Percentiles rank a stretch among this genome's conserved stretches.
These are phyloP conservation scores for Arabidopsis suecica DNA, from an alignment of 345 rosid species.

Conservation along the genomic window DNA sequence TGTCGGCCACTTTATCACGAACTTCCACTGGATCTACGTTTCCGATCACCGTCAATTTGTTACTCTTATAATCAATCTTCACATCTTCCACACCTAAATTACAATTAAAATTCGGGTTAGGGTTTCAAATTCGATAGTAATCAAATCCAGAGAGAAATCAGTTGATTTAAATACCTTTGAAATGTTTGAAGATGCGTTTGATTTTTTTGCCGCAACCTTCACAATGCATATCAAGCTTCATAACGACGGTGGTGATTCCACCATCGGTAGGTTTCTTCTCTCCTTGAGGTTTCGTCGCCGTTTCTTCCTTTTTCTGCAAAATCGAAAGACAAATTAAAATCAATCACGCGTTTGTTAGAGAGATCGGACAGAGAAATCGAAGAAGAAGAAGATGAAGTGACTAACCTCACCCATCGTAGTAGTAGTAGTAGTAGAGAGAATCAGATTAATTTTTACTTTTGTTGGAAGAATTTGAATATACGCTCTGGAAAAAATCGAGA, in stretches of 20 bases:
- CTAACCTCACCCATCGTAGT: slow-evolving; percentile 62
- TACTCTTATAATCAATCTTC: slow-evolving; percentile 53
- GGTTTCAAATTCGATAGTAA: background rate
- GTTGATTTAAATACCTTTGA: slow-evolving; percentile 50
- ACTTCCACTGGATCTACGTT: slow-evolving; percentile 68
- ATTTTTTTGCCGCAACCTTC: slow-evolving; percentile 90
- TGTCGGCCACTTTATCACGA: slow-evolving; percentile 51
- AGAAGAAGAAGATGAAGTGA: slow-evolving; percentile 9
- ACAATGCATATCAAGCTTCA: slow-evolving; percentile 85
- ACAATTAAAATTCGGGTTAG: slow-evolving; percentile 5
- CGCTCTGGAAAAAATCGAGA: background rate
- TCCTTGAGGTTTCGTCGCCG: slow-evolving; percentile 47
- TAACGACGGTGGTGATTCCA: slow-evolving; percentile 51
- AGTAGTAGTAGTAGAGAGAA: background rate
- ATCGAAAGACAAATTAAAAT: background rate
- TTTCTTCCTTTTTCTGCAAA: slow-evolving; percentile 44
- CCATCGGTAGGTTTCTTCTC: slow-evolving; percentile 59
- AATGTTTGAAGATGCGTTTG: slow-evolving; percentile 49
- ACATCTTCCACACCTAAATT: slow-evolving; percentile 73
- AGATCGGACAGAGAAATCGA: background rate
- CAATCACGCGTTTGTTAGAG: background rate
- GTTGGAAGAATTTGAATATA: slow-evolving; percentile 34
- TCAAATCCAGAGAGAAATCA: background rate
- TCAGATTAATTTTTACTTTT: slow-evolving; percentile 8
- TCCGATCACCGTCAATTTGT: slow-evolving; percentile 76